Evolutionary conservation across 1,284 basidiomycete genomes (phyloP), one percentile per base, ranked within the genome.

Genomic region (Microbotryum saponariae): DNA sequence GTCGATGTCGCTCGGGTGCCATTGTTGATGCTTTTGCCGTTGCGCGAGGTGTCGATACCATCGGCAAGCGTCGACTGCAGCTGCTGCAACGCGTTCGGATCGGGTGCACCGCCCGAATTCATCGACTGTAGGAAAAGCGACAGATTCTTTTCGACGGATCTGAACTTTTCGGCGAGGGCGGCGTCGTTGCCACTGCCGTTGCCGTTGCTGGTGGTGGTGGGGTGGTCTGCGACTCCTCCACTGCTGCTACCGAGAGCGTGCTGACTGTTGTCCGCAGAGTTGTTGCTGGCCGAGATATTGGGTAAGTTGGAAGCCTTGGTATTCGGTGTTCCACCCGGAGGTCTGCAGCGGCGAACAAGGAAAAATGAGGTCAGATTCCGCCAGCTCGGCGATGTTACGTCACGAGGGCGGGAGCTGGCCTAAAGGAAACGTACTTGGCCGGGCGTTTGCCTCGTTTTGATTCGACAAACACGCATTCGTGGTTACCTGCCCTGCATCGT

Each of bases 391-490:
- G 37, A 16, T 42, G 37, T 37, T 16, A 37, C 37, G 12, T 42
- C 37, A 42, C 37, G 37, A 42, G 37, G 16, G 31, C 31, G 31
- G 31, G 31, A 12, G 37, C 37, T 16, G 16, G 37, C 37, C 16
- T 18, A 18, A 25, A 25, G 4, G 16, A 2, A 14, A 46, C 60
- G 5, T 1, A 65, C 64, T 50, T 48, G 6, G 62, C 18, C 0
- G 65, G 65, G 1, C 65, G 59, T 53, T 66, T 66, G 29, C 65
- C 65, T 4, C 65, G 59, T 27, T 66, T 66, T 21, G 55, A 58
- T 29, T 63, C 61, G 50, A 66, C 65, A 45, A 66, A 66, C 12
- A 66, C 48, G 54, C 65, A 66, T n/a, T 66, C 59, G 45, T 56
- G 59, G 8, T 53, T 53, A 3, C 62, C 56, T 0, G 59, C 53